Evolutionary conservation across 2,329 filamentous ascomycete species (phyloP), one percentile per base, ranked within the genome.

Genomic region (Venturia effusa): DNA sequence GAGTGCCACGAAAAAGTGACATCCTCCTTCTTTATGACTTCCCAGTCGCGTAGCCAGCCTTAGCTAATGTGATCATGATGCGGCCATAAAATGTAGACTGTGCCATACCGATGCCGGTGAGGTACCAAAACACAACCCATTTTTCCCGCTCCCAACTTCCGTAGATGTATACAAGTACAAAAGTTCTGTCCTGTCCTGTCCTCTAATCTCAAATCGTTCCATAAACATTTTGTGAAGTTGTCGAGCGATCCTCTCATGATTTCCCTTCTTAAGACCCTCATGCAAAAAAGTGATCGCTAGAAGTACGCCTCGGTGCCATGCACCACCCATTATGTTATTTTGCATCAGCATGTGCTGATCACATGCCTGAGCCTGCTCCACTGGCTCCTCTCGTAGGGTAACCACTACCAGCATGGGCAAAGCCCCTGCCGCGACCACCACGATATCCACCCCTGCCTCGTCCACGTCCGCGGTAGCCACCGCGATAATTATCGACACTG

Each of bases 401-500:
- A 27, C 78, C 73, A 39, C 30, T 22, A 7, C 68, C 66, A 19
- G 51, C 51, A 19, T 57, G 34, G 27, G 27, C 27, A 57, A 32
- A 57, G 27, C 51, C 51, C 8, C 51, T 34, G 57, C 75, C 74
- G 24, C 73, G 71, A 59, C 76, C 73, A 54, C 72, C 62, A 34
- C 62, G 62, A 22, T 39, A 61, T 66, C 82, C 78, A 30, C 75
- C 74, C 59, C 78, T 75, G 40, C 82, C 81, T 62, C 82, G 78
- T 32, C 88, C 87, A 64, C 92, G 86, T 41, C 89, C 89, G 54
- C 91, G 84, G 75, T 87, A 94, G 67, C 89, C 88, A 62, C 86
- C 85, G 66, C 89, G 84, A 74, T 85, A 89, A 19, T 86, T 88
- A 69, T 99, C 94, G 27, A 99, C 92, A 69, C 92, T 97, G 62